phyloP scores from a whole-genome alignment of 2,329 filamentous ascomycete species.

The Pseudopithomyces maydicus region DNA sequence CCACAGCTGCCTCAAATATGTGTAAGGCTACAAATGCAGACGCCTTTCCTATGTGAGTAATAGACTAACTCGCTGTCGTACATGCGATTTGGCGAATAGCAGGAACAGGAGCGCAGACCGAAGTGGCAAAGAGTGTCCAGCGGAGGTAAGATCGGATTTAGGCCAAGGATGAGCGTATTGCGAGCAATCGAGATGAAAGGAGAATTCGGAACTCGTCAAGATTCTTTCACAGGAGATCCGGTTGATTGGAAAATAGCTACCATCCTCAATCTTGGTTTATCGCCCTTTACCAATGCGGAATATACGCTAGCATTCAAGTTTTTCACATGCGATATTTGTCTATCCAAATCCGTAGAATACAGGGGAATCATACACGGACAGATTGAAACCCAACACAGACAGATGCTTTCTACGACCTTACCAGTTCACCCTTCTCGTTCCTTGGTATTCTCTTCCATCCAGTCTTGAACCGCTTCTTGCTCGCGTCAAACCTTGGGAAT shows the following conservation, averaged over 20 bases:
- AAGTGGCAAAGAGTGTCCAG: not conserved
- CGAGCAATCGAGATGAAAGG: not conserved
- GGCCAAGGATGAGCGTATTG: not conserved
- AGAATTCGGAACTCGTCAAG: not conserved
- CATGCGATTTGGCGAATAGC: not conserved
- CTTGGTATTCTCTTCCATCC: constrained; percentile 78
- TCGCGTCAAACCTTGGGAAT: constrained; percentile 84
- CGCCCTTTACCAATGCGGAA: too few relatives aligned
- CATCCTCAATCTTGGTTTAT: too few relatives aligned
- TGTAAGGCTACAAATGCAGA: not conserved
- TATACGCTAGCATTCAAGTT: too few relatives aligned
- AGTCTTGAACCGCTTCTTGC: constrained; percentile 72
- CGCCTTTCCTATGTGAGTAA: not conserved
- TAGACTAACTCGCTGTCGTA: constrained; percentile 4
- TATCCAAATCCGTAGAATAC: not conserved
- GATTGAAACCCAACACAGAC: not conserved
- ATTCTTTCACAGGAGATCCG: too few relatives aligned
- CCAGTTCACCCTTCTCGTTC: constrained; percentile 36
- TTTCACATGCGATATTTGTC: not conserved
- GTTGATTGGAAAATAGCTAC: too few relatives aligned
- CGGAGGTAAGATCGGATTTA: not conserved
- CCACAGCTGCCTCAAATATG: not conserved
- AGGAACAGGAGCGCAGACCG: not conserved
- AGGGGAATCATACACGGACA: not conserved
- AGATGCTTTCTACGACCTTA: constrained; percentile 6